A percentile compares a stretch with the other conserved stretches of the same genome.
Conservation (phyloP, 2,329 filamentous ascomycete species). For the Dactylonectria macrodidyma region DNA sequence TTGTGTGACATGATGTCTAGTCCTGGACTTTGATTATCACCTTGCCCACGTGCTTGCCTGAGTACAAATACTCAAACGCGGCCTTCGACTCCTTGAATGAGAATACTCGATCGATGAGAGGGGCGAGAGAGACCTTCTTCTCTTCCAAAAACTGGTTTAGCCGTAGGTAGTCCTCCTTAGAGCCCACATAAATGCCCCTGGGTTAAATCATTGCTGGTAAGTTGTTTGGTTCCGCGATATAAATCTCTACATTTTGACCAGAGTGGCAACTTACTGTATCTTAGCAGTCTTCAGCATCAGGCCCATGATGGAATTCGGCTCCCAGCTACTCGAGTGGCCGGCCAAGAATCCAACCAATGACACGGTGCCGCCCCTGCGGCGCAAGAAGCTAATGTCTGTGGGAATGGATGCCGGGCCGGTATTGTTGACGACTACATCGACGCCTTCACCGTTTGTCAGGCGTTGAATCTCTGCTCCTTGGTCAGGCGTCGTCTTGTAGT, state of each 20-base stretch:
- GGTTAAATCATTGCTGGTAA: background rate
- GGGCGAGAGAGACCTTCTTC: constrained; percentile 3
- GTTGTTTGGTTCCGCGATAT: background rate
- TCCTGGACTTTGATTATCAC: constrained; percentile 9
- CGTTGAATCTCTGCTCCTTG: constrained; percentile 32
- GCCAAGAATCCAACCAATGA: constrained; percentile 10
- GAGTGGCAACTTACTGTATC: constrained; percentile 3
- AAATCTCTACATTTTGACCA: background rate
- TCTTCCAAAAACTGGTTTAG: constrained; percentile 19
- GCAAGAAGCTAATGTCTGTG: constrained; percentile 32
- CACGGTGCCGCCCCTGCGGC: background rate
- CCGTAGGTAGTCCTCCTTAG: background rate
- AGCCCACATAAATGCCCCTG: constrained; percentile 14
- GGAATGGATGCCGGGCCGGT: constrained; percentile 40
- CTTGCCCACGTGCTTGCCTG: constrained; percentile 15
- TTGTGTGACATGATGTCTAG: too few species aligned
- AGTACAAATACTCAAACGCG: constrained; percentile 23
- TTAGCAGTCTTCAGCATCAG: constrained; percentile 11
- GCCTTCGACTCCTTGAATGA: constrained; percentile 9
- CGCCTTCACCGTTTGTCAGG: constrained; percentile 44
- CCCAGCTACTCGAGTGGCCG: constrained; percentile 6
- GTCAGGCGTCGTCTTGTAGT: constrained; percentile 41
- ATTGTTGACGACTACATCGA: constrained; percentile 48
- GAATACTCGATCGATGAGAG: constrained; percentile 6
- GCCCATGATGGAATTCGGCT: background rate